Percentiles rank a stretch among this genome's conserved stretches.
Conservation (phyloP, 345 rosid genomes). For the Dipteronia dyeriana region DNA sequence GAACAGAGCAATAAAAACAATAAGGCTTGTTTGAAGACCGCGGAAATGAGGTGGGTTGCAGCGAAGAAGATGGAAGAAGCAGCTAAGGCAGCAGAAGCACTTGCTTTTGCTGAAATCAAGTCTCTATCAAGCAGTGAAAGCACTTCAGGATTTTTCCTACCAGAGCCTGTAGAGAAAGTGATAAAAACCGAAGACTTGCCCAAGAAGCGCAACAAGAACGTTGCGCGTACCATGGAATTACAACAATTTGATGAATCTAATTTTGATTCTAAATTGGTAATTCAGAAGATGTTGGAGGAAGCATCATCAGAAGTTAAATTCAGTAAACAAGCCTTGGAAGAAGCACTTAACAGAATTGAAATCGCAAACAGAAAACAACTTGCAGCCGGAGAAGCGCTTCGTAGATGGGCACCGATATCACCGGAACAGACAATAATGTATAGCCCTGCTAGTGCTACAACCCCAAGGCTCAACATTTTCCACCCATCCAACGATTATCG, state of each 20-base stretch:
- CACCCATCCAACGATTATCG: constrained; percentile 38
- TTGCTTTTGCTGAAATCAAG: constrained; percentile 73
- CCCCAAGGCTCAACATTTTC: constrained; percentile 31
- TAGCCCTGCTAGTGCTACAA: constrained; percentile 16
- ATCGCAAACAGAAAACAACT: constrained; percentile 71
- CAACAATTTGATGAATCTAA: constrained; percentile 31
- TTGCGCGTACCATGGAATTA: constrained; percentile 25
- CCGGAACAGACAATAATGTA: constrained; percentile 28
- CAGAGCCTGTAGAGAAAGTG: constrained; percentile 50
- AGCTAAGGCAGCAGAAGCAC: constrained; percentile 91
- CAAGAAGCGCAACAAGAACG: constrained; percentile 26
- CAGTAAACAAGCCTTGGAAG: constrained; percentile 72
- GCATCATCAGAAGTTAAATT: constrained; percentile 75
- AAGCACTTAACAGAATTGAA: constrained; percentile 69
- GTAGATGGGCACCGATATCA: constrained; percentile 51
- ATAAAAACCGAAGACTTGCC: constrained; percentile 24
- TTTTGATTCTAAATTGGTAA: constrained; percentile 37
- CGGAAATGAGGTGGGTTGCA: constrained; percentile 89
- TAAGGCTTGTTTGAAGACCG: constrained; percentile 46
- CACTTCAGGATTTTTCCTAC: constrained; percentile 47
- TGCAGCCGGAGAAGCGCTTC: constrained; percentile 74
- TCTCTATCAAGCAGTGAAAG: constrained; percentile 48
- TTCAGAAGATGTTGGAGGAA: constrained; percentile 73
- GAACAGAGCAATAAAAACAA: constrained; percentile 42
- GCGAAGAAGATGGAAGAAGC: constrained; percentile 99